These are phyloP conservation scores for Aspergillus olivimuriae DNA, from an alignment of 495 filamentous ascomycete genomes.

Conservation along the genomic window DNA sequence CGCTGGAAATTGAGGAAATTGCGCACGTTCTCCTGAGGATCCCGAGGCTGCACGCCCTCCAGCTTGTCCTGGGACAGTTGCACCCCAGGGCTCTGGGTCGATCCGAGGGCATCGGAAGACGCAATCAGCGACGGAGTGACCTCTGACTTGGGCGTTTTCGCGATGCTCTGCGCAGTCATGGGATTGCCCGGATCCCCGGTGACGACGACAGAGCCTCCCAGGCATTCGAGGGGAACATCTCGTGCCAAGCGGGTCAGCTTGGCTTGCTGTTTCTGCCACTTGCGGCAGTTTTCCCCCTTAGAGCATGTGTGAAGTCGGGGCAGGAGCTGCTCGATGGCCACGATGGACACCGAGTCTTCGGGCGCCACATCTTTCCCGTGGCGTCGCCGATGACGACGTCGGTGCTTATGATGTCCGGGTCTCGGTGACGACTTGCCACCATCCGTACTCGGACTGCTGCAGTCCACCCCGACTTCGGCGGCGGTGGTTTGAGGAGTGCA, in stretches of 20 bases:
- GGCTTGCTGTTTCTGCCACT: constrained; percentile 64
- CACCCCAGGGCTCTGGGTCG: constrained; percentile 46
- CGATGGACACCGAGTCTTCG: constrained; percentile 80
- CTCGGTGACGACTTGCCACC: constrained; percentile 29
- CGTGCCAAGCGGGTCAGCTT: constrained; percentile 20
- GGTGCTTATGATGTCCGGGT: constrained; percentile 25
- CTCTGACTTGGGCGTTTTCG: constrained; percentile 29
- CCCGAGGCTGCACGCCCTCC: constrained; percentile 56
- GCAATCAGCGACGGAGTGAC: constrained; percentile 69
- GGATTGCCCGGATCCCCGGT: constrained; percentile 68
- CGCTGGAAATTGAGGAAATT: constrained; percentile 81
- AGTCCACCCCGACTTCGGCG: constrained; percentile 14
- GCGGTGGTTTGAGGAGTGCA: constrained; percentile 31
- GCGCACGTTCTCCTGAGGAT: constrained; percentile 87
- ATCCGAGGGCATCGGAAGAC: constrained; percentile 82
- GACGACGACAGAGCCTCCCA: constrained; percentile 34
- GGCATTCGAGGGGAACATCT: constrained; percentile 13
- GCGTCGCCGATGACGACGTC: constrained; percentile 33
- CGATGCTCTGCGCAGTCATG: constrained; percentile 44
- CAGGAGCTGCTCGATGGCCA: constrained; percentile 82
- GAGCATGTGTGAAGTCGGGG: constrained; percentile 80
- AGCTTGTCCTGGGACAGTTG: constrained; percentile 67
- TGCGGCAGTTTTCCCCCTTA: constrained; percentile 84
- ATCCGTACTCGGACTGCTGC: constrained; percentile 20
- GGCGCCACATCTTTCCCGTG: constrained; percentile 61